Percentiles rank a stretch among this genome's conserved stretches.
These are phyloP conservation scores for Cardamine chenopodiifolia DNA, from an alignment of 345 rosid species.

Conservation along the genomic window DNA sequence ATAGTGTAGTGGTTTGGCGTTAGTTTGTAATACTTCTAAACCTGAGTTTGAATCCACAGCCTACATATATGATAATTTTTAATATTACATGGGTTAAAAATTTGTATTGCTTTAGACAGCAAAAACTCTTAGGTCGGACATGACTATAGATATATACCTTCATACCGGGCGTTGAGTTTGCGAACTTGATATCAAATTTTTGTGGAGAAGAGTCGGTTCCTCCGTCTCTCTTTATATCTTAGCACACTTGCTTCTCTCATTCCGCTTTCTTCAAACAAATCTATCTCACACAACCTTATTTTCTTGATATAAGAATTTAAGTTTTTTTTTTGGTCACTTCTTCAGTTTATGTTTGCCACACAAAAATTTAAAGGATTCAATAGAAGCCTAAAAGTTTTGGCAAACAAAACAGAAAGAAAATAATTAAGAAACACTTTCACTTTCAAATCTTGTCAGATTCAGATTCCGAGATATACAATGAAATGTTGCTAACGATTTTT, in stretches of 20 bases:
- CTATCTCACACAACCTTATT: constrained; percentile 65
- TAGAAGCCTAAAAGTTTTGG: background rate
- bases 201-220: constrained; percentile 72
- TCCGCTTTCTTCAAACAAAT: constrained; percentile 62
- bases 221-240: constrained; percentile 85
- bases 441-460: background rate
- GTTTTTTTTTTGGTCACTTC: background rate
- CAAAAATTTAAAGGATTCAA: background rate
- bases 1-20: too few relatives aligned
- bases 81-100: too few relatives aligned
- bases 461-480: background rate
- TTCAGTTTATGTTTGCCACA: background rate
- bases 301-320: background rate
- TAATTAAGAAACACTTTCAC: background rate
- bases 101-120: too few relatives aligned
- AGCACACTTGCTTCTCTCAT: constrained; percentile 77
- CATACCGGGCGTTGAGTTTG: constrained; percentile 79
- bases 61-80: too few relatives aligned
- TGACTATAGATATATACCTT: constrained; percentile 64
- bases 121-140: too few relatives aligned
- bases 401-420: background rate
- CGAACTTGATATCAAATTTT: constrained; percentile 84
- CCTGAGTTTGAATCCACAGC: too few relatives aligned
- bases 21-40: too few relatives aligned
- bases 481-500: background rate